Percentiles rank a stretch among this genome's conserved stretches.
Evolutionary conservation across 805 yeast species (phyloP).

Genomic region (Cyberlindnera maritima): DNA sequence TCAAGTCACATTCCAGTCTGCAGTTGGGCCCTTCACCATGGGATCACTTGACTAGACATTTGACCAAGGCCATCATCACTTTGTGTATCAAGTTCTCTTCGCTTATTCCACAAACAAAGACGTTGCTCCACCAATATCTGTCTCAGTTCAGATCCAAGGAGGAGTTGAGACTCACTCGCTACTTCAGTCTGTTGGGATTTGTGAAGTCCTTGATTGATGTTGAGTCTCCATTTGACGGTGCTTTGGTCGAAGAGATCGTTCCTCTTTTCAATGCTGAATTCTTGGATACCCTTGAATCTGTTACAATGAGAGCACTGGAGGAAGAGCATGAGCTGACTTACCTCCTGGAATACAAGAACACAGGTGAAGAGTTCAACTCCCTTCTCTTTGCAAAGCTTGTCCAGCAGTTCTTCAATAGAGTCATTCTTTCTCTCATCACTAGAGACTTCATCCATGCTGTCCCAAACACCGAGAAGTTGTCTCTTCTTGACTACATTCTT

Average conservation of each 20-base stretch:
- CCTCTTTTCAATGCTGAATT: constrained; percentile 17
- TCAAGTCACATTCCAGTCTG: constrained; percentile 36
- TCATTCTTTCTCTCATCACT: constrained; percentile 11
- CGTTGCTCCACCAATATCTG: constrained; percentile 29
- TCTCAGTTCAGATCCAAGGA: constrained; percentile 14
- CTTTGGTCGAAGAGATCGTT: constrained; percentile 27
- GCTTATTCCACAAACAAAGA: constrained; percentile 19
- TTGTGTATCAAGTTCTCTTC: constrained; percentile 29
- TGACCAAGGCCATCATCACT: constrained; percentile 32
- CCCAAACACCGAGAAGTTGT: not conserved
- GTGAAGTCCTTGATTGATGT: constrained; percentile 30
- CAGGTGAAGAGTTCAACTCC: constrained; percentile 35
- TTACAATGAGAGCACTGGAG: constrained; percentile 34
- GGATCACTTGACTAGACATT: constrained; percentile 35
- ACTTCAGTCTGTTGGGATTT: constrained; percentile 38
- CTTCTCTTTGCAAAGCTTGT: constrained; percentile 31
- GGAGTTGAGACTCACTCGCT: constrained; percentile 18
- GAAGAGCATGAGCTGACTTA: constrained; percentile 28
- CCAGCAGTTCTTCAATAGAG: constrained; percentile 19
- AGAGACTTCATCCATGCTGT: not conserved
- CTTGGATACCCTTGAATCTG: constrained; percentile 21
- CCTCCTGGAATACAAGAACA: constrained; percentile 33
- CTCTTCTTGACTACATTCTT: constrained; percentile 10
- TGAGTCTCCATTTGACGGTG: constrained; percentile 21
- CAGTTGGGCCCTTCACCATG: constrained; percentile 37